These are phyloP conservation scores for Cytidiella melzeri DNA, from an alignment of 768 basidiomycete genomes.

Conservation along the genomic window DNA sequence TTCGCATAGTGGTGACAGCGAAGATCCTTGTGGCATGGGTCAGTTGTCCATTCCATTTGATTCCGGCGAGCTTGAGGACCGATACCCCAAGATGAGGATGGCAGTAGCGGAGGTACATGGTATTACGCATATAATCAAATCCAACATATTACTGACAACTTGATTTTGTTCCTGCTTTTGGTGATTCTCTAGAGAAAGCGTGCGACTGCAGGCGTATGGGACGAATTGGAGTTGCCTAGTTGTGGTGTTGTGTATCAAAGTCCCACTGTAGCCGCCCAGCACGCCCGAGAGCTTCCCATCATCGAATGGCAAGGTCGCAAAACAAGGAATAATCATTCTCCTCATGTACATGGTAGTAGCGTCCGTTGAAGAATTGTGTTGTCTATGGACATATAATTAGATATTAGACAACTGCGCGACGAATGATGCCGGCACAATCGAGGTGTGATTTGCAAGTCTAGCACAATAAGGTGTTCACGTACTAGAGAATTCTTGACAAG, in stretches of 20 bases:
- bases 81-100: constrained; percentile 4
- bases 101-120: constrained; percentile 7
- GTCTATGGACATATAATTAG: no score
- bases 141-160: neutral
- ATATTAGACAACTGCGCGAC: no score
- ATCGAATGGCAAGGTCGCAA: neutral
- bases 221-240: constrained; percentile 10
- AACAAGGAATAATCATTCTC: no score
- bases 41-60: constrained; percentile 1
- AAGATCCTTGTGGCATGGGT: constrained; percentile 1
- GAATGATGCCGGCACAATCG: no score
- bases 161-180: no score
- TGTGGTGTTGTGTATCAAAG: constrained; percentile 11
- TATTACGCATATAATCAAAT: neutral
- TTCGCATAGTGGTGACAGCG: neutral
- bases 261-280: neutral
- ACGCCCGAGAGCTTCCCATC: neutral
- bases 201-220: constrained; percentile 5
- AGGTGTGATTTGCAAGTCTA: no score
- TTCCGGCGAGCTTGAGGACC: neutral
- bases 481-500: no score
- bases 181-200: constrained; percentile 8
- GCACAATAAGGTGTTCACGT: no score
- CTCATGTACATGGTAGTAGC: no score
- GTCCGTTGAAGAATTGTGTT: no score